Evolutionary conservation across 257 asterid species (phyloP).

Genomic region (Jacaranda mimosifolia): DNA sequence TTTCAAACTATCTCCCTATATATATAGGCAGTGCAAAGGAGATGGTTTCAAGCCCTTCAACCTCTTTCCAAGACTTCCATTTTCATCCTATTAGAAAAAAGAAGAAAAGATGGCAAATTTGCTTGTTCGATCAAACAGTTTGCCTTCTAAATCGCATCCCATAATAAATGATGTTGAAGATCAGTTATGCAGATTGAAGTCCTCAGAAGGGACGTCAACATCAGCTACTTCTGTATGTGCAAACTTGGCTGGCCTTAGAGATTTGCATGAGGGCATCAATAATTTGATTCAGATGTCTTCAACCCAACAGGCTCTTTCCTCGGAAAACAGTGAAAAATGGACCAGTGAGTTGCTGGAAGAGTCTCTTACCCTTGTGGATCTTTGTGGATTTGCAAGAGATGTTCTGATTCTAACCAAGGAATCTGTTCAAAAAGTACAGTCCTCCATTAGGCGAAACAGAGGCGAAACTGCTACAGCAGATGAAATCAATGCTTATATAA

Average conservation of each 20-base stretch:
- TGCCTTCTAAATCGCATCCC: too few relatives aligned
- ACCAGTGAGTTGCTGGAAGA: too few relatives aligned
- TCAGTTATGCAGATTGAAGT: too few relatives aligned
- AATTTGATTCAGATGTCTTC: too few relatives aligned
- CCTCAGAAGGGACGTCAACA: too few relatives aligned
- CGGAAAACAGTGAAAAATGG: too few relatives aligned
- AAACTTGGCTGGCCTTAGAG: too few relatives aligned
- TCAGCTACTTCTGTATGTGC: too few relatives aligned
- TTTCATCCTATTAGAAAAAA: background rate
- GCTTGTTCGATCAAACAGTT: too few relatives aligned
- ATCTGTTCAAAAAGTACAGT: slow-evolving; percentile 38
- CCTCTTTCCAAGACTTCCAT: background rate
- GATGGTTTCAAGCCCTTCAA: background rate
- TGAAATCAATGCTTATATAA: slow-evolving; percentile 7
- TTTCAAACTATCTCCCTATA: background rate
- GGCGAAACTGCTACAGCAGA: slow-evolving; percentile 28
- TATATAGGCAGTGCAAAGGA: slow-evolving; percentile 4
- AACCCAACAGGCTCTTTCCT: too few relatives aligned
- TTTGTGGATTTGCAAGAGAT: slow-evolving; percentile 36
- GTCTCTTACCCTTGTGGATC: slow-evolving; percentile 45
- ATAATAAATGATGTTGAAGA: too few relatives aligned
- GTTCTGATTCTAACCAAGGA: slow-evolving; percentile 30
- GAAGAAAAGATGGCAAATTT: slow-evolving; percentile 33
- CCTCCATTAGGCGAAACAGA: slow-evolving; percentile 45
- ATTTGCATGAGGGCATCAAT: too few relatives aligned